Evolutionary conservation across 23 red algal genomes (phyloP), one percentile per base, ranked within the genome.

Genomic region (Gracilaria caudata): DNA sequence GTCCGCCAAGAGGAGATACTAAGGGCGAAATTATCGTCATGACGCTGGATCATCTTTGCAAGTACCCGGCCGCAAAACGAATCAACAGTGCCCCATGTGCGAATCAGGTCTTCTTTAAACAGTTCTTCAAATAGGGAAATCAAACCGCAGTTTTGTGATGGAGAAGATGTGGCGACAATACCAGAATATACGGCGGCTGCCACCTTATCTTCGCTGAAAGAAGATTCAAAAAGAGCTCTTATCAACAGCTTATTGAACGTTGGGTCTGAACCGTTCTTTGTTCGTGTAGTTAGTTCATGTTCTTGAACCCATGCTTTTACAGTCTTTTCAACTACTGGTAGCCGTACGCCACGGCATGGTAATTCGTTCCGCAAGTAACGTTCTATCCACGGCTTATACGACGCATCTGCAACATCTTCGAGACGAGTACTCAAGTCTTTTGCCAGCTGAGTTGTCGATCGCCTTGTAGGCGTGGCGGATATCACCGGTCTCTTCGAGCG

Each of bases 321-420:
- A 80, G 56, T 80, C n/a, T 39, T 58, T 36, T 41, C 34, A 30
- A 80, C 56, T 5, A 14, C 32, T 17, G 77, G 77, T 63, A 60
- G 29, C 8, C 35, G 24, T 43, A 61, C 43, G 19, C 77, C 77
- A 61, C 77, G 39, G 51, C 30, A 80, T 39, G 56, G 56, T 44
- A 63, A 60, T 60, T 80, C 77, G n/a, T 63, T 63, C n/a, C 77
- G 77, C 16, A 63, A 80, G 29, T 80, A 80, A 17, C 77, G 36
- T 51, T 80, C 56, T 44, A 63, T 44, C 38, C 39, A 80, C 3
- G 35, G 35, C 35, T 32, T 80, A 2, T 80, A 24, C 1, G 51
- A 63, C 1, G 77, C 20, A 35, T 80, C 77, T 1, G 77, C 51
- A 39, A 51, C 51, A 60, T 60, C 29, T 37, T 80, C 77, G 8